phyloP scores from a whole-genome alignment of 345 rosid species.

The Populus davidiana region DNA sequence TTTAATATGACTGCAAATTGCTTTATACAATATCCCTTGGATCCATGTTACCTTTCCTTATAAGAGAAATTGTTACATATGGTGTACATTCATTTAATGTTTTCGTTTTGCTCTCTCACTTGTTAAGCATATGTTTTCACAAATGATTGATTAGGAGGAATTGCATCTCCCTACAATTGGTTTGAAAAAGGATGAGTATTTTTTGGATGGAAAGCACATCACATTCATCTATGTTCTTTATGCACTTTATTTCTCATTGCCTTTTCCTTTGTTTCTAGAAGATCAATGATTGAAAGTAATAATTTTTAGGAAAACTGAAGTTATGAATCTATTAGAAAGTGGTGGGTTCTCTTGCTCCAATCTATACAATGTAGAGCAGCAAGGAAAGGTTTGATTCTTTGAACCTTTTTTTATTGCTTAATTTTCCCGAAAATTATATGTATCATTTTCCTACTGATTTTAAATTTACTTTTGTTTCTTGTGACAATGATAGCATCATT shows the following conservation, averaged over 20 bases:
- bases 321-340: conserved; percentile 93
- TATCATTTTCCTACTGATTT: background rate
- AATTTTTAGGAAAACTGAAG: conserved; percentile 77
- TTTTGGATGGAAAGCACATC: conserved; percentile 87
- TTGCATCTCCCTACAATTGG: conserved; percentile 79
- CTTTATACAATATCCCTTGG: too few relatives aligned
- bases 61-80: too few relatives aligned
- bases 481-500: conserved; percentile 64
- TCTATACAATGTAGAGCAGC: conserved; percentile 96
- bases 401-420: background rate
- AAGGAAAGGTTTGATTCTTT: conserved; percentile 60
- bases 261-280: background rate
- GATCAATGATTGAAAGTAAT: conserved; percentile 12
- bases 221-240: conserved; percentile 37
- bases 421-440: background rate
- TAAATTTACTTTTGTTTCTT: conserved; percentile 1
- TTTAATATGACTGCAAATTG: too few relatives aligned
- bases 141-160: conserved; percentile 89
- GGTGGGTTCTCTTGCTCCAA: conserved; percentile 98
- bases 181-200: conserved; percentile 91
- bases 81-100: background rate
- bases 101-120: background rate
- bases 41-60: too few relatives aligned
- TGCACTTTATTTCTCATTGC: background rate
- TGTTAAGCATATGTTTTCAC: conserved; percentile 20